Conservation (phyloP, 768 basidiomycete species). For the Pseudohyphozyma bogoriensis region DNA sequence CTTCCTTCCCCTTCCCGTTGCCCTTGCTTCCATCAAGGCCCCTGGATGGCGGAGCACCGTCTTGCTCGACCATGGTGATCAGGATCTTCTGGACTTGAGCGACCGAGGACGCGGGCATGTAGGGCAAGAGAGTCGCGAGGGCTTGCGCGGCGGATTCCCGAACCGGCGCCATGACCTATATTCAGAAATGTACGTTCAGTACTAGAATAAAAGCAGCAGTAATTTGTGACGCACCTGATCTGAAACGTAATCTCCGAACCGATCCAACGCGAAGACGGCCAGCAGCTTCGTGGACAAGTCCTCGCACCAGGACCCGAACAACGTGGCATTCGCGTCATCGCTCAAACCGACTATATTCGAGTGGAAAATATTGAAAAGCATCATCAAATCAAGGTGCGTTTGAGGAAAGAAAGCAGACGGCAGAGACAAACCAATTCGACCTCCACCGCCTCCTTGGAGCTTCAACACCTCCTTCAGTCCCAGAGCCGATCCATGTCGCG, state of each 20-base stretch:
- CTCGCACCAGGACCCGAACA: conserved; percentile 82
- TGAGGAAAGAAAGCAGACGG: not conserved
- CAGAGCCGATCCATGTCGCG: conserved; percentile 85
- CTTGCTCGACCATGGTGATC: conserved; percentile 87
- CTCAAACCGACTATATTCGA: conserved; percentile 2
- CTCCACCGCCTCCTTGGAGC: conserved; percentile 67
- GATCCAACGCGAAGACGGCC: conserved; percentile 81
- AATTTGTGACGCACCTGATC: conserved; percentile 53
- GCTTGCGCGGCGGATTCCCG: conserved; percentile 93
- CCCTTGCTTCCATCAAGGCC: conserved; percentile 13
- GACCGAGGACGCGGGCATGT: conserved; percentile 74
- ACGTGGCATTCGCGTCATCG: conserved; percentile 48
- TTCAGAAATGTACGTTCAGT: conserved; percentile 3
- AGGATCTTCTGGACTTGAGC: conserved; percentile 70
- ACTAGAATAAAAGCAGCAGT: not conserved
- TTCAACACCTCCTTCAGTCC: conserved; percentile 80
- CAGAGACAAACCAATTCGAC: conserved; percentile 42
- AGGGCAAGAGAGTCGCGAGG: conserved; percentile 72
- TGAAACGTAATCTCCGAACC: conserved; percentile 96
- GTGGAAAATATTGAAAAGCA: not conserved
- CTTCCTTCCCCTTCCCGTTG: no score
- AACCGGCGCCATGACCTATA: conserved; percentile 81
- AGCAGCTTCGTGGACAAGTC: conserved; percentile 74
- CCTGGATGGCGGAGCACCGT: conserved; percentile 44
- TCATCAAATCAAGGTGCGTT: not conserved